Evolutionary conservation across 2,329 filamentous ascomycete genomes (phyloP), one percentile per base, ranked within the genome.

Genomic region (Calonectria fujianensis): DNA sequence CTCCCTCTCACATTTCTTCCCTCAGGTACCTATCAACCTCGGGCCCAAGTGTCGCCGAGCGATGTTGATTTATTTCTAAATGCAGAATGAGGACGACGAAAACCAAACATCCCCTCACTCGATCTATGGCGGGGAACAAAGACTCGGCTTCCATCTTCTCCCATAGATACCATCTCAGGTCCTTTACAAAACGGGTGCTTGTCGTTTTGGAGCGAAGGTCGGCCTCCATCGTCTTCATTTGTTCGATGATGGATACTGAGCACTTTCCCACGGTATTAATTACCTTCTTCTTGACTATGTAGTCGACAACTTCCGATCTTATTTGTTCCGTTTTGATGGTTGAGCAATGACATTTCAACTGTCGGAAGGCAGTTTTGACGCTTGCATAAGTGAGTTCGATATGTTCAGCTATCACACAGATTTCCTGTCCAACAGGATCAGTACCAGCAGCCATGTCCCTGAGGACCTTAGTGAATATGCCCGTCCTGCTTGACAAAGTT

Each of bases 151-250:
- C 13, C 57, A 39, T 39, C n/a, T 24, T 61, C n/a, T 61, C 57
- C 57, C 35, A 61, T 11, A 61, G 24, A 29, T 61, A 61, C 57
- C 57, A 61, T 20, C 37, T 61, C 11, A 61, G 35, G 24, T 61
- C 20, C 8, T 39, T 61, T 20, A 61, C 2, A 27, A 61, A 61
- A n/a, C 57, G 35, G 16, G 57, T 14, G 2, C 35, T 20, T 6
- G 3, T 11, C 7, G 14, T 35, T 24, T 39, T 61, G 32, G 32
- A 29, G 32, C 3, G 4, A 27, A 61, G 32, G 1, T 39, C 14
- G 11, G 29, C n/a, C 29, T 20, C n/a, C 24, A 41, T 18, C 10
- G 24, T 37, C 8, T 16, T 20, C 35, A 61, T 61, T 61, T 41
- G 11, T 18, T 32, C 27, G 4, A 14, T 61, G 57, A 41, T 29